Evolutionary conservation across 2,329 filamentous ascomycete genomes (phyloP).

Genomic region (Calonectria crousiana): DNA sequence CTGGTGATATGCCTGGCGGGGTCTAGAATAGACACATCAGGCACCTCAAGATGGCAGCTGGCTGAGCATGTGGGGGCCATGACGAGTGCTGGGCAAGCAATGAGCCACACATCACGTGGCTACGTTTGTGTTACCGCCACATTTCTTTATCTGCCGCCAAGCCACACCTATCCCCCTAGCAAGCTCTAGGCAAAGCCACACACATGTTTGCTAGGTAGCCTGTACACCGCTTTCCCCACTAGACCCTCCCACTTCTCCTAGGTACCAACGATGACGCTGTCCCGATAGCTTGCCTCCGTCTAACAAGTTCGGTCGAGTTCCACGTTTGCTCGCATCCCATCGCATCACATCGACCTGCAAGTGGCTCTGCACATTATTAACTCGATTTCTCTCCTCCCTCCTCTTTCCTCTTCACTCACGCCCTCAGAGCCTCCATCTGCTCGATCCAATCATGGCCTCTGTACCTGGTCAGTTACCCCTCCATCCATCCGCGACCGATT

Average conservation of each 20-base stretch:
- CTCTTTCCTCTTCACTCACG: neutral
- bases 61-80: slow-evolving; percentile 28
- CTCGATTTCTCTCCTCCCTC: slow-evolving; percentile 7
- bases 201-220: neutral
- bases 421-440: slow-evolving; percentile 29
- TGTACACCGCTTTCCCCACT: slow-evolving; percentile 46
- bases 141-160: neutral
- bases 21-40: slow-evolving; percentile 28
- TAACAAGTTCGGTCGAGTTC: slow-evolving; percentile 15
- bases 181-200: slow-evolving; percentile 27
- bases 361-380: slow-evolving; percentile 12
- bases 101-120: slow-evolving; percentile 26
- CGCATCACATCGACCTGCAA: slow-evolving; percentile 17
- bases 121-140: neutral
- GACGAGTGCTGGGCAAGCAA: slow-evolving; percentile 25
- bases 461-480: slow-evolving; percentile 62
- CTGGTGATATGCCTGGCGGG: slow-evolving; percentile 27
- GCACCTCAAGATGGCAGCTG: slow-evolving; percentile 26
- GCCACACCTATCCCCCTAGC: neutral
- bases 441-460: slow-evolving; percentile 62
- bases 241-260: slow-evolving; percentile 36
- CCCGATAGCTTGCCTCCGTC: slow-evolving; percentile 21
- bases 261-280: slow-evolving; percentile 51
- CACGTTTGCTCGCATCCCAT: slow-evolving; percentile 17
- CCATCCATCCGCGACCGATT: slow-evolving; percentile 21